phyloP scores from a whole-genome alignment of 805 yeast genomes.

The Metschnikowia dekortorum region DNA sequence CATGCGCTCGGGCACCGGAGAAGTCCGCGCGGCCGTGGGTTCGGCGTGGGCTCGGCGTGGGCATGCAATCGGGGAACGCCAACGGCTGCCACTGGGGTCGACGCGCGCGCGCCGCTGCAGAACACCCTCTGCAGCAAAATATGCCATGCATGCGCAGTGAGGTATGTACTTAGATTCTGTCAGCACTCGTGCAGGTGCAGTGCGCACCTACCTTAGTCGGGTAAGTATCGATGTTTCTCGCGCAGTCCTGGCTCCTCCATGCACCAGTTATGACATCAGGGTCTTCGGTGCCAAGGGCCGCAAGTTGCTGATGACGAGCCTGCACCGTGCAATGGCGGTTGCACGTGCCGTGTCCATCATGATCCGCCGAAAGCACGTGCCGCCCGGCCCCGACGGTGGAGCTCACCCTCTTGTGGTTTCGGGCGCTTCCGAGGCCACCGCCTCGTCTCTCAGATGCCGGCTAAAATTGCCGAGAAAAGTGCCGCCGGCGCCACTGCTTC shows the following conservation, averaged over 20 bases:
- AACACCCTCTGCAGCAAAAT: background rate
- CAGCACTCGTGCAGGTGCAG: background rate
- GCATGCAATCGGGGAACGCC: background rate
- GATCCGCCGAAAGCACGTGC: too few relatives aligned
- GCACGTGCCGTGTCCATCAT: too few relatives aligned
- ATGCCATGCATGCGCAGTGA: background rate
- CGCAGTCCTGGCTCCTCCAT: background rate
- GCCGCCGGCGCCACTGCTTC: background rate
- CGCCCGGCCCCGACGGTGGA: too few relatives aligned
- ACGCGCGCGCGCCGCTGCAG: constrained; percentile 2
- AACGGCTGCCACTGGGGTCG: background rate
- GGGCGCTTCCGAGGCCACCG: background rate
- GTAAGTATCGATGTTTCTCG: background rate
- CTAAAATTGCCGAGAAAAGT: background rate
- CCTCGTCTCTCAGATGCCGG: background rate
- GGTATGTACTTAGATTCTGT: constrained; percentile 1
- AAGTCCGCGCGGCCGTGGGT: background rate
- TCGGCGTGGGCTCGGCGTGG: background rate
- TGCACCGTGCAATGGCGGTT: too few relatives aligned
- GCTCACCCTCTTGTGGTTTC: background rate
- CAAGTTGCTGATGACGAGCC: too few relatives aligned
- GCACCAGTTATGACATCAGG: background rate
- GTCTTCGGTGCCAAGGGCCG: background rate
- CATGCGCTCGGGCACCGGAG: background rate
- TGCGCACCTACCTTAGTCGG: background rate